phyloP scores from a whole-genome alignment of 1,284 basidiomycete species.

The Phellinidium pouzarii region DNA sequence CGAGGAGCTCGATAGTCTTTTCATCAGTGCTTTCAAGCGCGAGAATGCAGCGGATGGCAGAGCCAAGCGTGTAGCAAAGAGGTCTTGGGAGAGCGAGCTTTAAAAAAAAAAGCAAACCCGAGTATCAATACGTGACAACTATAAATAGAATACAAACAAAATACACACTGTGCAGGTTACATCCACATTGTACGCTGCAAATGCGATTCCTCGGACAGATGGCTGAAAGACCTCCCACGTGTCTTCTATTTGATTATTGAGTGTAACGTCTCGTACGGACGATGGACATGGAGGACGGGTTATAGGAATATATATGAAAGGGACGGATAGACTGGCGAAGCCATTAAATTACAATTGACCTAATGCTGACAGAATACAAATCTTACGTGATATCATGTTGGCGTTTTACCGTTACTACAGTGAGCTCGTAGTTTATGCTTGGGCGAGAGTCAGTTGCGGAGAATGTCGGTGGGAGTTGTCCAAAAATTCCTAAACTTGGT shows the following conservation, averaged over 20 bases:
- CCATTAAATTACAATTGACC: background rate
- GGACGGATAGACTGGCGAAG: background rate
- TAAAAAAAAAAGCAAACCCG: too few relatives aligned
- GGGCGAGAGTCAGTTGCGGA: background rate
- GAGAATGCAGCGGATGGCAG: conserved; percentile 9
- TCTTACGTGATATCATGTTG: conserved; percentile 1
- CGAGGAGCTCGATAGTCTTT: conserved; percentile 8
- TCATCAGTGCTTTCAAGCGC: conserved; percentile 5
- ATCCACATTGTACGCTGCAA: conserved; percentile 3
- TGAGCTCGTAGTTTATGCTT: conserved; percentile 5
- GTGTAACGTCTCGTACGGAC: background rate
- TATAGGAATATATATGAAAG: conserved; percentile 5
- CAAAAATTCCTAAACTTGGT: background rate
- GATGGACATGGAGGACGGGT: conserved; percentile 2
- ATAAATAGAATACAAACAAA: background rate
- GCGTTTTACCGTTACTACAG: conserved; percentile 8
- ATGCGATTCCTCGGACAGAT: conserved; percentile 9
- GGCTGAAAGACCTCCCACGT: conserved; percentile 7
- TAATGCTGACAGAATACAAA: background rate
- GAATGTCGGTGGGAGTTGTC: conserved; percentile 9
- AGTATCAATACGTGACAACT: background rate
- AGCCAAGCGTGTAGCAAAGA: conserved; percentile 11
- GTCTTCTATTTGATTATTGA: conserved; percentile 4
- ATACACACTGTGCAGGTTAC: conserved; percentile 9
- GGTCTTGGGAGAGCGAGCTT: conserved; percentile 13